Conservation (phyloP, 495 filamentous ascomycete species). For the Cercophora samala region DNA sequence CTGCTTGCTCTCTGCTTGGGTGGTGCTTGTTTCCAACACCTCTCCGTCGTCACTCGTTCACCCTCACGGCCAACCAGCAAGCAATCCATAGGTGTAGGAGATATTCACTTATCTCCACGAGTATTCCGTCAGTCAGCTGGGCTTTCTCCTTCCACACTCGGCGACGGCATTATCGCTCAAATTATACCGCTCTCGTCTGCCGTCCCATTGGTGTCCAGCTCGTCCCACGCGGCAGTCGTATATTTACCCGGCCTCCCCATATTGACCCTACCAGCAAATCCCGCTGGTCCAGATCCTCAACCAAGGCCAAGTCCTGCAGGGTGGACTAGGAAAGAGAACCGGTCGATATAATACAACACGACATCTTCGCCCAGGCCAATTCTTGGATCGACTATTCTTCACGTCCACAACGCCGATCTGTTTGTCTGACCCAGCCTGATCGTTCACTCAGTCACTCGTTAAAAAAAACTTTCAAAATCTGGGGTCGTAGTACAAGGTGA, state of each 20-base stretch:
- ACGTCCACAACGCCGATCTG: conserved; percentile 22
- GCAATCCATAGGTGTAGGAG: background rate
- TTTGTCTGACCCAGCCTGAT: conserved; percentile 29
- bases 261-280: conserved; percentile 26
- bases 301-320: background rate
- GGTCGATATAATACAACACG: conserved; percentile 11
- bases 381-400: conserved; percentile 7
- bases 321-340: background rate
- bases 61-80: background rate
- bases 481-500: conserved; percentile 26
- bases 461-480: conserved; percentile 1
- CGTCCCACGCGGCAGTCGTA: conserved; percentile 25
- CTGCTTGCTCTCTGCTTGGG: background rate
- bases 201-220: conserved; percentile 32
- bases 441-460: conserved; percentile 29
- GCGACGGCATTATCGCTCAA: conserved; percentile 34
- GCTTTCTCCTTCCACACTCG: conserved; percentile 14
- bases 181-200: conserved; percentile 19
- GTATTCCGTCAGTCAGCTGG: conserved; percentile 2
- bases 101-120: background rate
- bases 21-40: background rate
- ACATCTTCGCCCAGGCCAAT: background rate
- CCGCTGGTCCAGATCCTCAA: background rate
- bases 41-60: conserved; percentile 1
- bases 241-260: conserved; percentile 39